Conservation (phyloP, 495 filamentous ascomycete species). For the Penicillium odoratum region DNA sequence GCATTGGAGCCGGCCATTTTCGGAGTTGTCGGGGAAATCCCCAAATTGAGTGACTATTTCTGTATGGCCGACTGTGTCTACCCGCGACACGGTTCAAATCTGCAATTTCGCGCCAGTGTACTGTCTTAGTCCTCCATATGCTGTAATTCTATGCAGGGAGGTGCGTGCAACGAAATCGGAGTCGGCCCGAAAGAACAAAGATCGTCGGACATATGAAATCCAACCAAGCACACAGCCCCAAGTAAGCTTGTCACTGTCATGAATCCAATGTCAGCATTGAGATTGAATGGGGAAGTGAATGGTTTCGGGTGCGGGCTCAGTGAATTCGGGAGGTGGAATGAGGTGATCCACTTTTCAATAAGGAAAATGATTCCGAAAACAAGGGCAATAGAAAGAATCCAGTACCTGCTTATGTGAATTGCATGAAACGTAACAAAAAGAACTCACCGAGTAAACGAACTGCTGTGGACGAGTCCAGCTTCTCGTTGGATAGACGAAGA, state of each 20-base stretch:
- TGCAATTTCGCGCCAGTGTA: slow-evolving; percentile 22
- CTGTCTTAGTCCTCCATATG: slow-evolving; percentile 32
- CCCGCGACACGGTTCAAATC: slow-evolving; percentile 29
- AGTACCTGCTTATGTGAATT: neutral
- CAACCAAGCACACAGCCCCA: slow-evolving; percentile 4
- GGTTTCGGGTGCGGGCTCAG: neutral
- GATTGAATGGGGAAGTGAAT: neutral
- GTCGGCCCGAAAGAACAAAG: slow-evolving; percentile 17
- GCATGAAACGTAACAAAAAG: neutral
- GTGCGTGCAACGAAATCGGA: slow-evolving; percentile 17
- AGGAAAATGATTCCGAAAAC: neutral
- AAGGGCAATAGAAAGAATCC: neutral
- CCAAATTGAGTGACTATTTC: slow-evolving; percentile 6
- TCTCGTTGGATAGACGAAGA: slow-evolving; percentile 4
- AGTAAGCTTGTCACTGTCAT: neutral
- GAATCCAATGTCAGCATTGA: slow-evolving; percentile 2
- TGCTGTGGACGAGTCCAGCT: slow-evolving; percentile 10
- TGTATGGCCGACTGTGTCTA: slow-evolving; percentile 26
- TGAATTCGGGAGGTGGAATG: slow-evolving; percentile 5
- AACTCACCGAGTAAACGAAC: slow-evolving; percentile 20
- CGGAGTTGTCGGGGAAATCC: slow-evolving; percentile 17
- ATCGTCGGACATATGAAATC: slow-evolving; percentile 12
- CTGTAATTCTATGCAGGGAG: slow-evolving; percentile 29
- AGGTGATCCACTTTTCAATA: slow-evolving; percentile 8
- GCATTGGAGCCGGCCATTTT: slow-evolving; percentile 43